Base-by-base conservation (phyloP, 768 basidiomycete genomes). In the Suillus discolor region DNA sequence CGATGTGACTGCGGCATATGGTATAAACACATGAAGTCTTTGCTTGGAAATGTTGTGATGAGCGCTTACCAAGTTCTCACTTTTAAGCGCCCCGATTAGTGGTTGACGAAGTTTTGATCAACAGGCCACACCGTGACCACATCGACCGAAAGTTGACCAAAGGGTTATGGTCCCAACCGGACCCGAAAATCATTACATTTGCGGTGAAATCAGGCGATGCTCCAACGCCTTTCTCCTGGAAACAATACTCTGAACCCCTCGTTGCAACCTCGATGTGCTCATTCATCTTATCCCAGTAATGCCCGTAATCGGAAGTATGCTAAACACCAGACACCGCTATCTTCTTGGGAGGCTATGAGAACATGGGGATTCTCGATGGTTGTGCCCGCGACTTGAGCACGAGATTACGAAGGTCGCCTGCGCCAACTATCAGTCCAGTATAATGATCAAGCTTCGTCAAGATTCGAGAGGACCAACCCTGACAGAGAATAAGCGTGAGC, bases 31-130 rank as follows among this genome's bases (percentile, higher is more conserved):
- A 54, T 25, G 25, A 41, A 59, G 57, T 28, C 39, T 6, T 41
- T 59, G 57, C 38, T 57, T 57, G 57, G 18, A 59, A 59, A 59
- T 41, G 57, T 25, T 41, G 39, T 59, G 57, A 25, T 39, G 57
- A 41, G 39, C 38, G 57, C 57, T 59, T 59, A 59, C 57, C 57
- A n/a, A n/a, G n/a, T 41, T 38, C 51, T 31, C 6, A 23, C 47
- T 23, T n/a, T n/a, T 8, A 18, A 53, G 25, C 51, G 51, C 51
- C 16, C 23, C 7, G 23, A 25, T 49, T 25, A 7, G n/a, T n/a
- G n/a, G n/a, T 47, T 8, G 28, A 31, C 28, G 16, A 54, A 31
- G 53, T 34, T 31, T 31, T 31, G 31, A 31, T 31, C 31, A 31
- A 28, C 51, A 12, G 3, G n/a, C 47, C 31, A 31, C 31, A 31